Conservation (phyloP, 768 basidiomycete species). For the Dioszegia hungarica region DNA sequence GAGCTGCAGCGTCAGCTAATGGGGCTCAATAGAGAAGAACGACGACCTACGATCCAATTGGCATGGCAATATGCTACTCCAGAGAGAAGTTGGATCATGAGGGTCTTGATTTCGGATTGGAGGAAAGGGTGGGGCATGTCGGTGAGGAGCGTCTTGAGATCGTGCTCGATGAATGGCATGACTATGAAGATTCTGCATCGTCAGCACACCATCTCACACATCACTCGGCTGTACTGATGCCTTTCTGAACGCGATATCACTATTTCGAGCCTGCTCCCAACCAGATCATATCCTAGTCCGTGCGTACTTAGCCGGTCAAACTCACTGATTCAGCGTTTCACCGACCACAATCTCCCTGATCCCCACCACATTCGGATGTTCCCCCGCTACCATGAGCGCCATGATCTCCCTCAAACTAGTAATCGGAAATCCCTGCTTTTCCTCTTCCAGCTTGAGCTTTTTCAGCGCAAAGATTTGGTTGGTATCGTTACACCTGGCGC, state of each 20-base stretch:
- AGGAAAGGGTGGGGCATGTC: conserved; percentile 95
- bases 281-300: no score
- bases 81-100: conserved; percentile 86
- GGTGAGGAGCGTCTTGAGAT: conserved; percentile 90
- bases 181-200: conserved; percentile 85
- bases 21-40: not conserved
- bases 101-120: conserved; percentile 96
- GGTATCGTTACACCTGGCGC: conserved; percentile 90
- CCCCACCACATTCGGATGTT: conserved; percentile 94
- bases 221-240: no score
- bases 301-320: conserved; percentile 42
- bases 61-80: conserved; percentile 90
- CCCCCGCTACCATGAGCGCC: conserved; percentile 81
- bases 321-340: conserved; percentile 97
- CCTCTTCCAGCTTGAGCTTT: conserved; percentile 96
- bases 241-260: no score
- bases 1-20: conserved; percentile 49
- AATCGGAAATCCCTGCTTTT: conserved; percentile 97
- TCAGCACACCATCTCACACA: no score
- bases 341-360: conserved; percentile 97
- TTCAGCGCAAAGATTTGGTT: conserved; percentile 95
- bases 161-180: conserved; percentile 99
- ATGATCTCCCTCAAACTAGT: conserved; percentile 92
- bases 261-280: no score
- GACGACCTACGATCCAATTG: conserved; percentile 69